Conservation (phyloP, 2,329 filamentous ascomycete genomes). For the Venturia asperata region DNA sequence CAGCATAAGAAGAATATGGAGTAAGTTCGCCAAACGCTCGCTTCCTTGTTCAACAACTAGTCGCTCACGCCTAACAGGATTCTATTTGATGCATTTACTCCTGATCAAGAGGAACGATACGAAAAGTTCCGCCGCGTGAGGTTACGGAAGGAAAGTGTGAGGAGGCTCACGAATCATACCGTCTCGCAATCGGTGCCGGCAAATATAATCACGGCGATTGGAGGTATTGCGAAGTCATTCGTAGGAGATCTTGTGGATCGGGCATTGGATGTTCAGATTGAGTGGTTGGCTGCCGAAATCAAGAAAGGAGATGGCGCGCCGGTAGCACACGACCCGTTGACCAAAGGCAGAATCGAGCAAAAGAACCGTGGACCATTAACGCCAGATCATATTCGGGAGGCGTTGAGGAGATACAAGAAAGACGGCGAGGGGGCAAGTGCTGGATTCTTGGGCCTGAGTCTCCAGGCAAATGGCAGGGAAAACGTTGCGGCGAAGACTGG, state of each 20-base stretch:
- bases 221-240: slow-evolving; percentile 68
- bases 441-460: slow-evolving; percentile 43
- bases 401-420: slow-evolving; percentile 59
- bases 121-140: slow-evolving; percentile 64
- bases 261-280: slow-evolving; percentile 62
- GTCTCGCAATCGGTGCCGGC: slow-evolving; percentile 71
- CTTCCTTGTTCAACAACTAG: slow-evolving; percentile 1
- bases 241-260: slow-evolving; percentile 68
- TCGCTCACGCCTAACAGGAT: slow-evolving; percentile 34
- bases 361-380: slow-evolving; percentile 52
- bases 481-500: slow-evolving; percentile 39
- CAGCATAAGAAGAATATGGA: slow-evolving; percentile 61
- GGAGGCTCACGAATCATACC: slow-evolving; percentile 71
- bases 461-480: slow-evolving; percentile 38
- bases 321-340: slow-evolving; percentile 11
- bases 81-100: slow-evolving; percentile 57
- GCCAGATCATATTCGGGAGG: slow-evolving; percentile 69
- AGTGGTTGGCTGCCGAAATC: slow-evolving; percentile 56
- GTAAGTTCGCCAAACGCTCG: slow-evolving; percentile 23
- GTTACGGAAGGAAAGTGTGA: slow-evolving; percentile 60
- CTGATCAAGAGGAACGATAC: slow-evolving; percentile 62
- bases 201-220: slow-evolving; percentile 68
- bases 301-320: slow-evolving; percentile 30
- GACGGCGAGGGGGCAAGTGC: slow-evolving; percentile 55
- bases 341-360: slow-evolving; percentile 24